These are phyloP conservation scores for Solanum pimpinellifolium DNA, from an alignment of 257 asterid genomes.

Conservation along the genomic window DNA sequence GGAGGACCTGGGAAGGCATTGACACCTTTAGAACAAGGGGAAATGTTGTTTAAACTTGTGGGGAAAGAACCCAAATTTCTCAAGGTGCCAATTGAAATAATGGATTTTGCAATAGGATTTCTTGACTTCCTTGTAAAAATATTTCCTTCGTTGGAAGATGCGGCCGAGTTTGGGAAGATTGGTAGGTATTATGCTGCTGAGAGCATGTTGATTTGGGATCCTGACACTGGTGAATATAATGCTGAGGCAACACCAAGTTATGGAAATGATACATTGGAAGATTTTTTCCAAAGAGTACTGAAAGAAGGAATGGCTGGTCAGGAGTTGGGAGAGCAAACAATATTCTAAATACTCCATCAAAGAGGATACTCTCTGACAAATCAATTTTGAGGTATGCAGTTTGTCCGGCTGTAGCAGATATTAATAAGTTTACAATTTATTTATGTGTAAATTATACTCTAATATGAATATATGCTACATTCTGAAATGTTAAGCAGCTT, in stretches of 20 bases:
- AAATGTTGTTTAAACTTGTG: slow-evolving; percentile 60
- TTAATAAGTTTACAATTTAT: neutral
- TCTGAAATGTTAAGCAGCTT: neutral
- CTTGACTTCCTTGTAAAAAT: slow-evolving; percentile 74
- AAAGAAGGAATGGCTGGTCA: slow-evolving; percentile 89
- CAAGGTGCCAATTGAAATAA: slow-evolving; percentile 76
- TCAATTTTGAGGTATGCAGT: slow-evolving; percentile 1
- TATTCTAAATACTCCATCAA: slow-evolving; percentile 24
- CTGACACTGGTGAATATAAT: slow-evolving; percentile 52
- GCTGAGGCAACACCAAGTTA: slow-evolving; percentile 89
- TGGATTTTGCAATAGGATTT: slow-evolving; percentile 83
- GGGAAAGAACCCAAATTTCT: slow-evolving; percentile 72
- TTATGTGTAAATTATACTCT: neutral
- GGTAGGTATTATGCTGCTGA: slow-evolving; percentile 98
- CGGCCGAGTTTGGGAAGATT: slow-evolving; percentile 91
- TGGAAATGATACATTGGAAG: slow-evolving; percentile 79
- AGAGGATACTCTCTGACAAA: neutral
- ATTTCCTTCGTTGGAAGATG: slow-evolving; percentile 76
- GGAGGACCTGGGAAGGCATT: slow-evolving; percentile 90
- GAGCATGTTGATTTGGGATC: slow-evolving; percentile 80
- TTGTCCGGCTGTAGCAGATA: neutral
- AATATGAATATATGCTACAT: neutral
- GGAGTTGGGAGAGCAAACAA: slow-evolving; percentile 84
- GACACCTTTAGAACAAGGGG: slow-evolving; percentile 96
- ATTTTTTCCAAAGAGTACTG: slow-evolving; percentile 65